These are phyloP conservation scores for Plasmodiophora brassicae DNA, from an alignment of 208 protist species.

Conservation along the genomic window DNA sequence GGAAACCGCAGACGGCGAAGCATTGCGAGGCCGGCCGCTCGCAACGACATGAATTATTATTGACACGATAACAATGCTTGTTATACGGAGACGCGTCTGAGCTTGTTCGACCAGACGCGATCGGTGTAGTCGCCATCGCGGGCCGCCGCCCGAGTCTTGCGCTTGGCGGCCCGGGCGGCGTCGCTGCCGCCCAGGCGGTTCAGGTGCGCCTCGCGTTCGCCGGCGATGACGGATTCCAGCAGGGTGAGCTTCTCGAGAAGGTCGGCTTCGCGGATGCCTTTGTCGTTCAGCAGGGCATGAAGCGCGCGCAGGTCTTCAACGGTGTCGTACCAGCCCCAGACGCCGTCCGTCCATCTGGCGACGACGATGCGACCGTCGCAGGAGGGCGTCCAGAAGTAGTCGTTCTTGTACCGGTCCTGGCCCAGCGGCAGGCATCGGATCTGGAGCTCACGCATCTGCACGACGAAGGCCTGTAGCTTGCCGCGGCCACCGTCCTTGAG, in stretches of 20 bases:
- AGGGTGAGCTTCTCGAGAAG: constrained; percentile 1
- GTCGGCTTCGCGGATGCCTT: background rate
- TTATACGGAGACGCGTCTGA: no score
- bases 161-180: no score
- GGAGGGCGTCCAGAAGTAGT: background rate
- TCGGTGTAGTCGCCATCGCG: no score
- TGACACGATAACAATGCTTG: no score
- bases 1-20: no score
- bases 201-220: background rate
- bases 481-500: background rate
- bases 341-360: background rate
- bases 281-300: background rate
- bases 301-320: background rate
- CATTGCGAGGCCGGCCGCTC: no score
- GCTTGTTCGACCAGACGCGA: no score
- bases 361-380: background rate
- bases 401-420: background rate
- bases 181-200: no score
- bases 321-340: constrained; percentile 3
- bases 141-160: no score
- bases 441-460: background rate
- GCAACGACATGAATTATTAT: no score
- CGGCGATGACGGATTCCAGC: background rate
- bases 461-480: background rate
- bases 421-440: background rate